Evolutionary conservation across 768 basidiomycete genomes (phyloP).

Genomic region (Russula abietina): DNA sequence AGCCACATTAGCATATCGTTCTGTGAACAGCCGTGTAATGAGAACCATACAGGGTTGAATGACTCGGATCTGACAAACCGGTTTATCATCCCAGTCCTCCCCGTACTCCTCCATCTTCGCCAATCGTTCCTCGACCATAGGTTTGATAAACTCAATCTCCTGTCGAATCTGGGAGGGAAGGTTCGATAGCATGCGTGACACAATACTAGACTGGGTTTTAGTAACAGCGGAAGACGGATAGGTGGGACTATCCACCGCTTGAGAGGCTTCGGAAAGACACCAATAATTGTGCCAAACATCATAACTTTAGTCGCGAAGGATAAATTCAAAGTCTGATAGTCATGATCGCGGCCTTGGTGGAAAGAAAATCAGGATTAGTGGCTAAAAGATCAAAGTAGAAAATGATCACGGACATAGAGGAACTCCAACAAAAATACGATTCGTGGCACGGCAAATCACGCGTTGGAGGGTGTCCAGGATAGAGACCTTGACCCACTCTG

Average conservation of each 20-base stretch:
- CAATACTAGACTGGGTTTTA: not conserved
- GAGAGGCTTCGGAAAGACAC: constrained; percentile 38
- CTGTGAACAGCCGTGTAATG: constrained; percentile 24
- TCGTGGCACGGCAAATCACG: not conserved
- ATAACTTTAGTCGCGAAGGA: constrained; percentile 36
- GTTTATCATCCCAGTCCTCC: not conserved
- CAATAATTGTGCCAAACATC: constrained; percentile 31
- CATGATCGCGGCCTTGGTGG: constrained; percentile 37
- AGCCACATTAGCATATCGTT: constrained; percentile 40
- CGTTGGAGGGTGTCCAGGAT: constrained; percentile 25
- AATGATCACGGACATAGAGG: constrained; percentile 34
- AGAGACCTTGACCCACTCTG: constrained; percentile 36
- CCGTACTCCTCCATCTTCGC: not conserved
- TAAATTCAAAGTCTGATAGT: constrained; percentile 29
- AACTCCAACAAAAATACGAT: constrained; percentile 31
- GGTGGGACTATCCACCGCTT: constrained; percentile 35
- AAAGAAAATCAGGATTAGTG: not conserved
- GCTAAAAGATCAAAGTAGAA: not conserved
- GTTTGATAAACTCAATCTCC: not conserved
- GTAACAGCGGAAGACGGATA: not conserved
- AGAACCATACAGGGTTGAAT: not conserved
- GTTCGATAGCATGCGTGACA: not conserved
- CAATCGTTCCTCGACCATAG: constrained; percentile 7
- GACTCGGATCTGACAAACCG: not conserved
- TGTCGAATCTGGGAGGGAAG: not conserved